phyloP scores from a whole-genome alignment of 352 stramenopile genomes.

The Phytophthora nicotianae region DNA sequence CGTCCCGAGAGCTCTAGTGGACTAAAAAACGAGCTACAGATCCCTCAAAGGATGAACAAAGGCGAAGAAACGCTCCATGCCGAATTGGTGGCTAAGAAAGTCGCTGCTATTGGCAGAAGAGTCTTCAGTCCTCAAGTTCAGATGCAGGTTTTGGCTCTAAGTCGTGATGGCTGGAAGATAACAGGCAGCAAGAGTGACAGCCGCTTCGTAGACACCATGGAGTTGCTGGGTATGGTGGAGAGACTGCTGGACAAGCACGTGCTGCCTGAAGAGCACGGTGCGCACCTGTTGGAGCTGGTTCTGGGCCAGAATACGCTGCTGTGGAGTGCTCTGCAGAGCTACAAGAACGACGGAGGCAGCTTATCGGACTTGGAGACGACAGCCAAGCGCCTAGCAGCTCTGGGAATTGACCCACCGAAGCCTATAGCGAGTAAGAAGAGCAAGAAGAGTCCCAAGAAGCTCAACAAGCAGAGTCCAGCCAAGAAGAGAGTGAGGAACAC shows the following conservation, averaged over 20 bases:
- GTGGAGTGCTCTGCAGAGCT: slow-evolving; percentile 58
- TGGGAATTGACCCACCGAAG: slow-evolving; percentile 25
- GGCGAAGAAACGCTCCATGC: slow-evolving; percentile 35
- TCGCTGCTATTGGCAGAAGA: slow-evolving; percentile 54
- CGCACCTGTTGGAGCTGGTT: slow-evolving; percentile 53
- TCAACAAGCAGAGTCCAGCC: neutral
- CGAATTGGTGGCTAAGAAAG: slow-evolving; percentile 58
- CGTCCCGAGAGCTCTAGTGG: neutral
- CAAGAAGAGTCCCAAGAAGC: slow-evolving; percentile 26
- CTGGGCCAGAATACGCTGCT: slow-evolving; percentile 56
- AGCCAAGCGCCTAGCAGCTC: slow-evolving; percentile 51
- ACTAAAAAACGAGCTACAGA: slow-evolving; percentile 1
- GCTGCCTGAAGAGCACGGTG: slow-evolving; percentile 59
- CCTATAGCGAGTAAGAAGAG: slow-evolving; percentile 19
- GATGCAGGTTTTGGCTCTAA: slow-evolving; percentile 47
- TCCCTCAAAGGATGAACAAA: neutral
- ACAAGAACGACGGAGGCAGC: slow-evolving; percentile 47
- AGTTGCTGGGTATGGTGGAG: slow-evolving; percentile 59
- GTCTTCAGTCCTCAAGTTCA: slow-evolving; percentile 66
- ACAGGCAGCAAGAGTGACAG: neutral
- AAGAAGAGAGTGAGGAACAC: slow-evolving; percentile 17
- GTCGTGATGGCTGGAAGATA: slow-evolving; percentile 19
- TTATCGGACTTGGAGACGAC: slow-evolving; percentile 57
- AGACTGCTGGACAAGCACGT: slow-evolving; percentile 62
- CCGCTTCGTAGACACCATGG: slow-evolving; percentile 41